Percentiles rank a stretch among this genome's conserved stretches.
These are phyloP conservation scores for Setomelanomma holmii DNA, from an alignment of 2,329 filamentous ascomycete species.

Conservation along the genomic window DNA sequence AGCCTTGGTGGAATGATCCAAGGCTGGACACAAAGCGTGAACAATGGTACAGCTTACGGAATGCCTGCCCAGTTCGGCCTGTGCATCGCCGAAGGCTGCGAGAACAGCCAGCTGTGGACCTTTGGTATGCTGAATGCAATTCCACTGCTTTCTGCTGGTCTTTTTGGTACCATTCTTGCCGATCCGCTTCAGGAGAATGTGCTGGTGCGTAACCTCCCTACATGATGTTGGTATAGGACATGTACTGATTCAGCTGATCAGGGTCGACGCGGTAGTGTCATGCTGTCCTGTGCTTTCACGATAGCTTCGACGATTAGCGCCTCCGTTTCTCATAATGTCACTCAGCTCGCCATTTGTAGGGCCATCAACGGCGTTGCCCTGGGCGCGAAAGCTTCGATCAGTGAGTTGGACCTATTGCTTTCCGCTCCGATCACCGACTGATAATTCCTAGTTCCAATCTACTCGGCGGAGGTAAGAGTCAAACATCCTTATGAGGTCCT, in stretches of 20 bases:
- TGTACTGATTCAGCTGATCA: no score
- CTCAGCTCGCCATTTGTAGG: slow-evolving; percentile 24
- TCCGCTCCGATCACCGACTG: neutral
- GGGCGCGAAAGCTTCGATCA: slow-evolving; percentile 29
- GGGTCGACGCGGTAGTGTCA: slow-evolving; percentile 26
- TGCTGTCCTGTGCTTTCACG: slow-evolving; percentile 25
- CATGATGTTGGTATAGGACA: no score
- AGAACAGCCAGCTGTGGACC: slow-evolving; percentile 17
- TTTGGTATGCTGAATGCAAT: slow-evolving; percentile 32
- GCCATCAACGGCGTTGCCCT: slow-evolving; percentile 28
- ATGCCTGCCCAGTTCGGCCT: slow-evolving; percentile 25
- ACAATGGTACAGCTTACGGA: slow-evolving; percentile 25
- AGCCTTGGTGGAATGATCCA: slow-evolving; percentile 28
- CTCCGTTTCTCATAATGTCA: slow-evolving; percentile 22
- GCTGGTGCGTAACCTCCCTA: no score
- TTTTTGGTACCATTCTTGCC: slow-evolving; percentile 27
- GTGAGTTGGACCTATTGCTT: slow-evolving; percentile 2
- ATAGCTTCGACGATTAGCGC: slow-evolving; percentile 29
- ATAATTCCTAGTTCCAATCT: slow-evolving; percentile 20
- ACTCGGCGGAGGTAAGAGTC: slow-evolving; percentile 19
- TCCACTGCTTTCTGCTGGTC: slow-evolving; percentile 24
- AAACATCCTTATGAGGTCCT: neutral
- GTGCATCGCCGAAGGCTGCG: slow-evolving; percentile 14
- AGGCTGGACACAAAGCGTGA: slow-evolving; percentile 28
- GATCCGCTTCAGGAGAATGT: slow-evolving; percentile 30